These are phyloP conservation scores for Endocarpon pusillum DNA, from an alignment of 495 filamentous ascomycete species.

Conservation along the genomic window DNA sequence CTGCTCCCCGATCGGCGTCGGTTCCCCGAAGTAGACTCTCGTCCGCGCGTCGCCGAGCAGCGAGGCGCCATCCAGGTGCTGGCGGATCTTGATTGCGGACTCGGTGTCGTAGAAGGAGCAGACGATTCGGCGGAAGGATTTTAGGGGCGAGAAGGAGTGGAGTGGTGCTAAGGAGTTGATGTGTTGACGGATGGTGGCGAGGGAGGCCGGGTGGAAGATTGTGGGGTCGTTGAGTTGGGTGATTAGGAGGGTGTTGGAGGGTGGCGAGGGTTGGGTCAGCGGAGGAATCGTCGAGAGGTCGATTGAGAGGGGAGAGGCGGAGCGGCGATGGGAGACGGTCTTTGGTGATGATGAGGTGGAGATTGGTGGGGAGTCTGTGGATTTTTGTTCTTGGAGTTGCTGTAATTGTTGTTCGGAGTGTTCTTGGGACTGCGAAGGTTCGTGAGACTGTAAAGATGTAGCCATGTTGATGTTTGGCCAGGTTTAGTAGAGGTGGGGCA, in stretches of 20 bases:
- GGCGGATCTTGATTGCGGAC: slow-evolving; percentile 55
- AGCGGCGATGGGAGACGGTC: slow-evolving; percentile 27
- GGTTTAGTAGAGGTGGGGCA: no score
- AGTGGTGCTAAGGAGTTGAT: slow-evolving; percentile 51
- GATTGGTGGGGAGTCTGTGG: slow-evolving; percentile 10
- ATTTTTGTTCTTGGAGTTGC: neutral
- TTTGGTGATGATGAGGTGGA: slow-evolving; percentile 15
- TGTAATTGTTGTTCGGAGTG: no score
- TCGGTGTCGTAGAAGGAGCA: slow-evolving; percentile 64
- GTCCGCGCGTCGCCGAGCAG: slow-evolving; percentile 45
- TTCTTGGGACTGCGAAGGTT: no score
- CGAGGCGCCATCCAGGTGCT: slow-evolving; percentile 49
- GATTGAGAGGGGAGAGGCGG: slow-evolving; percentile 37
- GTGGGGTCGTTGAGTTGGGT: slow-evolving; percentile 61
- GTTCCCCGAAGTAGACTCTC: slow-evolving; percentile 78
- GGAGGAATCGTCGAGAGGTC: slow-evolving; percentile 71
- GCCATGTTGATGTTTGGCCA: no score
- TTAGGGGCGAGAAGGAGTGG: slow-evolving; percentile 79
- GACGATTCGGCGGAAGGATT: slow-evolving; percentile 81
- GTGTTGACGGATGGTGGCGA: slow-evolving; percentile 56
- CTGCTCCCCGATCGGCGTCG: slow-evolving; percentile 38
- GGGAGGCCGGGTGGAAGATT: slow-evolving; percentile 63
- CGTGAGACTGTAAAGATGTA: no score
- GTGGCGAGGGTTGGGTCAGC: slow-evolving; percentile 58
- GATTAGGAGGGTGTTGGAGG: slow-evolving; percentile 88